A percentile compares a stretch with the other conserved stretches of the same genome.
These are phyloP conservation scores for Leccinum sublutescens DNA, from an alignment of 768 basidiomycete genomes.

Conservation along the genomic window DNA sequence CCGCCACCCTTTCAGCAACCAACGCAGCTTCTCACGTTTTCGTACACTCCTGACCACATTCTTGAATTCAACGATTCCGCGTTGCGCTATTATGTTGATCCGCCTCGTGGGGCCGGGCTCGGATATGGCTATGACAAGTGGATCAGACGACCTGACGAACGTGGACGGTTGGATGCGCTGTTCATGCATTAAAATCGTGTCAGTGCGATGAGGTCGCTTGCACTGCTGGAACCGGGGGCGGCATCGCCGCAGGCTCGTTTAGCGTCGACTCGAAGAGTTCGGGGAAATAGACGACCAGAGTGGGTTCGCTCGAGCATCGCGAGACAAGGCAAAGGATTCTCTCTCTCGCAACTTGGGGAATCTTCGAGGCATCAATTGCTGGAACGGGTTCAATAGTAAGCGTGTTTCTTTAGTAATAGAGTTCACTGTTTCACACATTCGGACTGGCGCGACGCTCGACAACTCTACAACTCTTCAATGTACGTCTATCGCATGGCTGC, in stretches of 20 bases:
- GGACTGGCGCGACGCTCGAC: neutral
- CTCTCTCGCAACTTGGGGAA: neutral
- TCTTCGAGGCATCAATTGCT: neutral
- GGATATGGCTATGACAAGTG: too few relatives aligned
- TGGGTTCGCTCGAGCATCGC: neutral
- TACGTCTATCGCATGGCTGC: neutral
- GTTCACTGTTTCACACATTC: neutral
- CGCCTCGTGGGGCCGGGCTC: too few relatives aligned
- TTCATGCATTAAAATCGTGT: too few relatives aligned
- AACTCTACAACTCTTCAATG: neutral
- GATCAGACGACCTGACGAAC: too few relatives aligned
- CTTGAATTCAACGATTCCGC: too few relatives aligned
- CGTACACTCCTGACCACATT: too few relatives aligned
- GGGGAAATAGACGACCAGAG: constrained; percentile 8
- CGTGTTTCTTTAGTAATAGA: neutral
- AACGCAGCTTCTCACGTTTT: too few relatives aligned
- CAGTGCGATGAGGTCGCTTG: too few relatives aligned
- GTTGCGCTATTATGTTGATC: too few relatives aligned
- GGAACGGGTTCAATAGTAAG: neutral
- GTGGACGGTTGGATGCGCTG: too few relatives aligned
- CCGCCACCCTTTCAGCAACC: too few relatives aligned
- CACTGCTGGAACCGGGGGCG: too few relatives aligned
- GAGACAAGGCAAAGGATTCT: constrained; percentile 1
- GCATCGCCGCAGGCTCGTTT: constrained; percentile 3
- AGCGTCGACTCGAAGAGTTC: constrained; percentile 10